Evolutionary conservation across 768 basidiomycete genomes (phyloP).

Genomic region (Coprinopsis strossmayeri): DNA sequence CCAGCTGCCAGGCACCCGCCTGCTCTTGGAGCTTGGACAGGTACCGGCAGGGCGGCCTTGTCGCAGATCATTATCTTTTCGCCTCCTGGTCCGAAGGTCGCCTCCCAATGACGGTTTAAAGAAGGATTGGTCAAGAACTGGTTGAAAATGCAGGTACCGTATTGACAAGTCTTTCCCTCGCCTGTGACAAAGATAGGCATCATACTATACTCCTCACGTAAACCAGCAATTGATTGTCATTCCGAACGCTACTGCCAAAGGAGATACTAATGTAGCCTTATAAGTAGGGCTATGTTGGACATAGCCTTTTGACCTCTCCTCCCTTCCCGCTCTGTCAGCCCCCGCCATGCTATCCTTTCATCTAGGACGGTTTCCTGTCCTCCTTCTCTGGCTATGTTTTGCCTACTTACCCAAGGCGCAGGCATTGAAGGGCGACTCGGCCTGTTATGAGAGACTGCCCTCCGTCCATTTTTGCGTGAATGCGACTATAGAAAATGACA

Average conservation of each 20-base stretch:
- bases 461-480: conserved; percentile 33
- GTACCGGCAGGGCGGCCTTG: too few species aligned
- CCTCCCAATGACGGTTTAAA: too few species aligned
- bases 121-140: too few species aligned
- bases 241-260: not conserved
- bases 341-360: conserved; percentile 13
- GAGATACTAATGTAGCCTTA: not conserved
- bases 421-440: conserved; percentile 36
- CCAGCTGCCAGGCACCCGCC: too few species aligned
- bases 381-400: conserved; percentile 14
- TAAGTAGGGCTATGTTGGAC: not conserved
- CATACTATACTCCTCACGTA: not conserved
- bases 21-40: too few species aligned
- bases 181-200: not conserved
- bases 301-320: conserved; percentile 2
- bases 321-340: conserved; percentile 1
- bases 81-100: too few species aligned
- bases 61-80: too few species aligned
- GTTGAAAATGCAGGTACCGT: too few species aligned
- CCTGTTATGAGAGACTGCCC: conserved; percentile 23
- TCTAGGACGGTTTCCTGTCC: conserved; percentile 10
- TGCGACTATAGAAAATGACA: conserved; percentile 35
- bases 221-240: not conserved
- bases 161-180: too few species aligned
- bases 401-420: conserved; percentile 15